Evolutionary conservation across 2,329 filamentous ascomycete genomes (phyloP), one percentile per base, ranked within the genome.

Genomic region (Scedosporium apiospermum): DNA sequence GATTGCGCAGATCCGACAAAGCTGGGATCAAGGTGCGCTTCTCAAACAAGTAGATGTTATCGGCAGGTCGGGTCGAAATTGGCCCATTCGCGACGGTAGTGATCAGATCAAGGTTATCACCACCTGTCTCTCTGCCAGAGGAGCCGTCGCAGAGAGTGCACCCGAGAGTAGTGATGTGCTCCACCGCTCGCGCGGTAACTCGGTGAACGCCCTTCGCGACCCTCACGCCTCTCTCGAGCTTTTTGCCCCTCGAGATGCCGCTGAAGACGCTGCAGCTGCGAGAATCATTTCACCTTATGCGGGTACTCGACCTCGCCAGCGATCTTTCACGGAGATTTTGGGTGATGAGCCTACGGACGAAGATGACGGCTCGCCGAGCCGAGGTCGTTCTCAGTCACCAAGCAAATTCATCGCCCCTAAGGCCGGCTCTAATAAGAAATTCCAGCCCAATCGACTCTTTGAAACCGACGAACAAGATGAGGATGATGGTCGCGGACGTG

Each of bases 1-100:
- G 77, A 97, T 99, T 72, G 75, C 83, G 64, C 91, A 95, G 74
- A 90, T 98, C 66, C 90, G 93, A 68, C 85, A 93, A 68, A 91
- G 89, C 73, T 99, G 95, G 95, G 95, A 99, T 73, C 95, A 99
- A 75, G 93, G 88, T 65, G 89, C 91, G 62, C 84, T 99, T 49
- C 84, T 99, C 67, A 98, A 95, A 78, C 89, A 96, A 74, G 83
- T 97, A 66, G 93, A 97, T 65, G 87, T 97, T 63, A 98, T 99
- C 74, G 93, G 95, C 70, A 88, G 88, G 72, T 88, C 89, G 62
- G 91, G 90, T 63, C 90, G 89, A 73, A 96, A 95, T 76, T 99
- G 95, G 95, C 95, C 95, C 62, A 96, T 99, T 71, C 86, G 87
- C 68, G 92, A 96, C 72, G 89, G 88, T 71, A 85, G 85, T 69